Evolutionary conservation across 1,284 basidiomycete genomes (phyloP).

Genomic region (Marasmius tenuissimus): DNA sequence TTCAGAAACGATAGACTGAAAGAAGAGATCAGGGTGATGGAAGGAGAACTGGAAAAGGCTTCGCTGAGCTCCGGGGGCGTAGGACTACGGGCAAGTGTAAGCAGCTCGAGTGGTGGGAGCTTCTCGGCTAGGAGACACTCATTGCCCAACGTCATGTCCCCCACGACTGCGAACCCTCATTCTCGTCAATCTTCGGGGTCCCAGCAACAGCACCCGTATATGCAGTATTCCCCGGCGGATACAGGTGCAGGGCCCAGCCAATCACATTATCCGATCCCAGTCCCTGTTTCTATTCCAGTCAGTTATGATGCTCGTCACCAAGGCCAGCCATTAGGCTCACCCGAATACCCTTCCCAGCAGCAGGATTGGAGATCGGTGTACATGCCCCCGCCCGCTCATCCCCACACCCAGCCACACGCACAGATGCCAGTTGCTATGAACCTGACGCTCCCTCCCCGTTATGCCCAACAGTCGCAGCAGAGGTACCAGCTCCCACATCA

Average conservation of each 20-base stretch:
- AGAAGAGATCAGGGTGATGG: slow-evolving; percentile 66
- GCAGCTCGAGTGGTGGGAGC: too few relatives aligned
- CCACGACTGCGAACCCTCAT: background rate
- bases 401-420: background rate
- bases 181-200: background rate
- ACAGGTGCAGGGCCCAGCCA: background rate
- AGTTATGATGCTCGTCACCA: background rate
- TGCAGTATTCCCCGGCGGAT: background rate
- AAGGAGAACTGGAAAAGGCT: slow-evolving; percentile 25
- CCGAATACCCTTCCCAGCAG: background rate
- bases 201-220: background rate
- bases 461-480: background rate
- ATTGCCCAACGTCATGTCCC: background rate
- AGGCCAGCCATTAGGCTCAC: background rate
- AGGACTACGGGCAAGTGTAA: too few relatives aligned
- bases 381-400: background rate
- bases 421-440: background rate
- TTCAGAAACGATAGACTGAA: slow-evolving; percentile 70
- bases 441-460: background rate
- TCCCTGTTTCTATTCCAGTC: background rate
- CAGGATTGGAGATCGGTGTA: background rate
- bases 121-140: background rate
- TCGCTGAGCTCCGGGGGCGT: background rate
- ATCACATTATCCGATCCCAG: background rate
- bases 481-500: background rate